phyloP scores from a whole-genome alignment of 208 protist genomes.

The Leishmania aethiopica region DNA sequence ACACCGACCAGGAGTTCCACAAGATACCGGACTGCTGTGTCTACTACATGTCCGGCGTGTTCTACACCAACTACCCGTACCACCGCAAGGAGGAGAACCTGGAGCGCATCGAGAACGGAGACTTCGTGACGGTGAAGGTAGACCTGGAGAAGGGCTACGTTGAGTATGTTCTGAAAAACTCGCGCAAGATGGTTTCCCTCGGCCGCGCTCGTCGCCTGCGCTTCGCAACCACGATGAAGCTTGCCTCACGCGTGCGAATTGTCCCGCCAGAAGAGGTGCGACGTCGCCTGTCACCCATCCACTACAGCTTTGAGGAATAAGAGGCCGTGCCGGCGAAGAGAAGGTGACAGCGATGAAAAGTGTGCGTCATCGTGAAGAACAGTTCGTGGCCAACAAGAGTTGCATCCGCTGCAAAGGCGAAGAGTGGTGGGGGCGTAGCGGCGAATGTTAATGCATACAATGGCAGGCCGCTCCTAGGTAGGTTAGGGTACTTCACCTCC shows the following conservation, averaged over 20 bases:
- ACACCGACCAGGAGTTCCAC: slow-evolving; percentile 88
- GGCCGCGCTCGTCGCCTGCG: slow-evolving; percentile 66
- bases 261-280: slow-evolving; percentile 63
- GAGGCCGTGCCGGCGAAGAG: neutral
- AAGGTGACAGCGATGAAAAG: neutral
- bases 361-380: neutral
- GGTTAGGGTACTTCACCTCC: neutral
- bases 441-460: neutral
- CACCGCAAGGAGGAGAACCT: slow-evolving; percentile 90
- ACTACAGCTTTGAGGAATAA: slow-evolving; percentile 35
- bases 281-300: slow-evolving; percentile 18
- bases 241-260: slow-evolving; percentile 73
- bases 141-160: slow-evolving; percentile 86
- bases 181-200: slow-evolving; percentile 78
- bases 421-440: neutral
- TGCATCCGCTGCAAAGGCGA: neutral
- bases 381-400: neutral
- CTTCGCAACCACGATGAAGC: slow-evolving; percentile 87
- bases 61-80: slow-evolving; percentile 91
- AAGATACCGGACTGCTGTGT: slow-evolving; percentile 86
- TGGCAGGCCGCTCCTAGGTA: neutral
- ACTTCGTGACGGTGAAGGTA: slow-evolving; percentile 76
- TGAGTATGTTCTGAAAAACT: slow-evolving; percentile 78
- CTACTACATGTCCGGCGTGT: slow-evolving; percentile 94
- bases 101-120: slow-evolving; percentile 65